Evolutionary conservation across 2,329 filamentous ascomycete species (phyloP), one percentile per base, ranked within the genome.

Genomic region (Coleophoma cylindrospora): DNA sequence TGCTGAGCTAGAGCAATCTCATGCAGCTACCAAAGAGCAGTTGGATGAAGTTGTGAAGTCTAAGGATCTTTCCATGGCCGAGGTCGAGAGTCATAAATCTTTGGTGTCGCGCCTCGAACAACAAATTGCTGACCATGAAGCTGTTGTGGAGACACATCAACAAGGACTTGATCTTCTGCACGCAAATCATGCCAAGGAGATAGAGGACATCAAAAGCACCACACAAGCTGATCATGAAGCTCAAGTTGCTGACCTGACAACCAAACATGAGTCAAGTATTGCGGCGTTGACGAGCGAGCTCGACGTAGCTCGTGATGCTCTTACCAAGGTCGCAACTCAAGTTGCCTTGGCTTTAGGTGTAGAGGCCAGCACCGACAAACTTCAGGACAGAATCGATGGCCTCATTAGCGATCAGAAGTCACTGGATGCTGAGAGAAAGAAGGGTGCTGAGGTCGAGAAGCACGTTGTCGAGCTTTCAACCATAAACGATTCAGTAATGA

Each of bases 1-100:
- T 32, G 76, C 83, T 3, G 80, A 87, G 56, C 75, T 96, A 13
- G 90, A 96, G 67, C 71, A 84, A 55, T 80, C 85, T 4, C 86
- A 95, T 63, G 68, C 78, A 33, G 76, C 77, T 22, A 80, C 87
- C 46, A 80, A 83, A 60, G 70, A 77, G 43, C 80, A 92, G 60
- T 76, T 95, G 11, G 81, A 89, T 37, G 78, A 86, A 48, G 78
- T 85, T 41, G 74, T 77, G 9, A 76, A 80, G 47, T 76, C 80
- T 1, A 81, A 83, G 48, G 80, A 83, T 19, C 57, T 51, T 37
- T 60, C 54, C 9, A 58, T 63, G 19, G 63, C 69, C 2, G 76
- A 82, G 47, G 67, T 71, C 0, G 67, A 71, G 46, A 50, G 58
- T 22, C 64, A 69, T 41, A 62, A 68, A 40, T 64, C 74, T 32